Base-by-base conservation (phyloP, 1,284 basidiomycete species). In the Cutaneotrichosporon spelunceum region DNA sequence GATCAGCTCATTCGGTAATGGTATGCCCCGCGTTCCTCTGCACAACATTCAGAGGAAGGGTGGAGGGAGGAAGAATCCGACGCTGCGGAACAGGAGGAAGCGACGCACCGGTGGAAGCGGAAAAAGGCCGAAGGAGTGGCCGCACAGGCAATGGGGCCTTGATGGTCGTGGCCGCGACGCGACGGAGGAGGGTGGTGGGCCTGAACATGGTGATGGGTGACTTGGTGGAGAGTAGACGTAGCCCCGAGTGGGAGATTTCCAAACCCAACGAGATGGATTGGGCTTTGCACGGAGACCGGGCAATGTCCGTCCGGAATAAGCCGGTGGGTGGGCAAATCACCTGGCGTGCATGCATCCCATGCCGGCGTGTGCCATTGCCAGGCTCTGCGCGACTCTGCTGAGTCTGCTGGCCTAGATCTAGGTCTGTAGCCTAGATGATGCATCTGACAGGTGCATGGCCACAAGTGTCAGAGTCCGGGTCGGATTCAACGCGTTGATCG, bases 151-250 rank as follows among this genome's bases (percentile, higher is more conserved):
- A 49, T 29, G 45, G 21, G 23, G 14, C 48, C 27, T 26, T 14
- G 16, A 33, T 29, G 44, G 48, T 23, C 14, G 33, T 24, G n/a
- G 54, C 30, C 24, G 47, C 50, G 9, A 50, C 60, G 29, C 53
- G 58, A 21, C 58, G 58, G 44, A 60, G 57, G 21, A 59, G 50
- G 30, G 50, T 44, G 21, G 49, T 23, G 16, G 50, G 50, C 52
- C 52, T 23, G 34, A 36, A 24, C 52, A 53, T 53, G 52, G 52
- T 21, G 8, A 23, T 10, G n/a, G 50, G 16, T 8, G 29, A 27
- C 7, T 23, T n/a, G 23, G 21, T 23, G 52, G n/a, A 23, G 48
- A 7, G 6, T 19, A 26, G 48, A n/a, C 19, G 26, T 26, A 30
- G n/a, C 13, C 14, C 13, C 26, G 13, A 50, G 9, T 13, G 24